Percentiles rank a stretch among this genome's conserved stretches.
phyloP scores from a whole-genome alignment of 805 yeast species.

The Wickerhamiella azyma region DNA sequence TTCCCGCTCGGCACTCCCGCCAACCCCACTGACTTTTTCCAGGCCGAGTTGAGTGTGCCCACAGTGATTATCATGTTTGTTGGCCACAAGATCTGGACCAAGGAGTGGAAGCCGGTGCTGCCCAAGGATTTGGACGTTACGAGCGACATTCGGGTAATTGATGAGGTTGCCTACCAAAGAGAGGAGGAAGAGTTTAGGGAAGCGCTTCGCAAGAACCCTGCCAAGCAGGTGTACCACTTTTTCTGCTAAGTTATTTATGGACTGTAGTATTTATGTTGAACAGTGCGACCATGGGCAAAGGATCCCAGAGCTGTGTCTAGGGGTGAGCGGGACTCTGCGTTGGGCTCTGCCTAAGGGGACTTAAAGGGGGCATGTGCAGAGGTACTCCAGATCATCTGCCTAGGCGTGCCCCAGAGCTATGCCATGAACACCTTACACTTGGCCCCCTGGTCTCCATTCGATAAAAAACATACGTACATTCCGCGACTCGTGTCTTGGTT shows the following conservation, averaged over 20 bases:
- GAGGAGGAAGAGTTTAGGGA: slow-evolving; percentile 5
- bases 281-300: too few species aligned
- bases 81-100: slow-evolving; percentile 15
- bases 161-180: slow-evolving; percentile 1
- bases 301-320: too few species aligned
- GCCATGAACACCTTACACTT: too few species aligned
- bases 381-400: too few species aligned
- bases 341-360: too few species aligned
- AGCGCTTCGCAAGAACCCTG: slow-evolving; percentile 3
- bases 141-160: not conserved
- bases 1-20: slow-evolving; percentile 43
- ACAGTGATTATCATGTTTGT: slow-evolving; percentile 13
- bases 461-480: too few species aligned
- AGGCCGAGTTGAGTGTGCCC: slow-evolving; percentile 38
- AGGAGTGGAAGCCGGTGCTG: not conserved
- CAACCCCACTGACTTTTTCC: slow-evolving; percentile 34
- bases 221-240: slow-evolving; percentile 3
- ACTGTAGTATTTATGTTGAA: too few species aligned
- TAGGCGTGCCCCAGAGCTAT: too few species aligned
- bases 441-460: too few species aligned
- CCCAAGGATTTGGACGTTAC: slow-evolving; percentile 3
- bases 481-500: too few species aligned
- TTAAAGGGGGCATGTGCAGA: too few species aligned
- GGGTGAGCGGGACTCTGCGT: too few species aligned
- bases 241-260: slow-evolving; percentile 5